phyloP scores from a whole-genome alignment of 176 grass and related monocot genomes.

The Oryza rufipogon region DNA sequence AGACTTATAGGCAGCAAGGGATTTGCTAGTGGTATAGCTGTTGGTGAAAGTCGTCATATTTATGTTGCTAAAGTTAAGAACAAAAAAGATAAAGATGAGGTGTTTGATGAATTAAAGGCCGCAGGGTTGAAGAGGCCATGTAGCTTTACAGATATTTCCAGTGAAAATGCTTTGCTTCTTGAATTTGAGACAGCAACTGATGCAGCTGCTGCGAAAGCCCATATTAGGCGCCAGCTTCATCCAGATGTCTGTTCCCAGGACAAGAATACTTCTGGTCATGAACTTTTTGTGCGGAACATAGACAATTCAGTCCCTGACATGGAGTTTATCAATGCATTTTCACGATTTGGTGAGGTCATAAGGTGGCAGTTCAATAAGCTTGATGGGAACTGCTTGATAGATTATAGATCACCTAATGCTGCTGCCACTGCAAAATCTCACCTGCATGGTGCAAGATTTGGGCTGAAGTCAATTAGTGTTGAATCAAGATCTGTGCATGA shows the following conservation, averaged over 20 bases:
- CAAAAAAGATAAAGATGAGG: conserved; percentile 72
- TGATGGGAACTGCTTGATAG: conserved; percentile 58
- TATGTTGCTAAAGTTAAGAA: conserved; percentile 75
- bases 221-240: conserved; percentile 61
- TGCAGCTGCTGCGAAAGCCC: conserved; percentile 72
- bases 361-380: conserved; percentile 62
- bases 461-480: conserved; percentile 55
- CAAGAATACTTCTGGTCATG: conserved; percentile 48
- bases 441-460: conserved; percentile 70
- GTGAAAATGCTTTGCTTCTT: conserved; percentile 77
- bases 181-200: conserved; percentile 79
- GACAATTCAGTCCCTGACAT: conserved; percentile 57
- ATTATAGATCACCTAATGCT: conserved; percentile 62
- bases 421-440: conserved; percentile 57
- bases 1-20: conserved; percentile 70
- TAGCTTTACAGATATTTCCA: conserved; percentile 57
- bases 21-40: conserved; percentile 64
- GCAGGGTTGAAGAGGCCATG: conserved; percentile 60
- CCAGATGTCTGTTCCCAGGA: conserved; percentile 46
- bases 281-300: conserved; percentile 68
- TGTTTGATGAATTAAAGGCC: conserved; percentile 67
- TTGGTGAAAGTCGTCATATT: conserved; percentile 81
- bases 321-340: conserved; percentile 74
- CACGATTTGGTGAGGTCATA: conserved; percentile 64
- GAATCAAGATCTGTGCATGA: conserved; percentile 51